A percentile compares a stretch with the other conserved stretches of the same genome.
Evolutionary conservation across 2,329 filamentous ascomycete genomes (phyloP).

Genomic region (Volutella citrinella): DNA sequence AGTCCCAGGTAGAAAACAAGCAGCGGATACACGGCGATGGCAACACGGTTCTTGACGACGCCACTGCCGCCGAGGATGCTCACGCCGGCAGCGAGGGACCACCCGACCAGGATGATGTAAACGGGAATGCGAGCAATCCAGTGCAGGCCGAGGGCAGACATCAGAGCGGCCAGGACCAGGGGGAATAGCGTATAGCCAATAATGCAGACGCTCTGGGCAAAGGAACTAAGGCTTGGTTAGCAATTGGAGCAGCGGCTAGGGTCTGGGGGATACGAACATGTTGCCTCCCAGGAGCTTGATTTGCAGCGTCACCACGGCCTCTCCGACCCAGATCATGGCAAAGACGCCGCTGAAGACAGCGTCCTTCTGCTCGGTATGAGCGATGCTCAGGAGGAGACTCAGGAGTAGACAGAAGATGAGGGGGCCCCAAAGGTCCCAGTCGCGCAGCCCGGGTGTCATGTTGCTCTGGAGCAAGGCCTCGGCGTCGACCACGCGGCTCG

Average conservation of each 20-base stretch:
- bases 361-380: conserved; percentile 76
- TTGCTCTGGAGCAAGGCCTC: conserved; percentile 60
- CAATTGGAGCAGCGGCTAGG: background rate
- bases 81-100: conserved; percentile 92
- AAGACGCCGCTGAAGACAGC: conserved; percentile 95
- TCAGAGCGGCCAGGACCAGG: conserved; percentile 84
- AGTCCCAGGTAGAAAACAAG: conserved; percentile 93
- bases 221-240: conserved; percentile 63
- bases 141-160: conserved; percentile 78
- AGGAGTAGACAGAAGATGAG: conserved; percentile 90
- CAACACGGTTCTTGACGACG: conserved; percentile 91
- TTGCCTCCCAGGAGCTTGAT: conserved; percentile 95
- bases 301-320: conserved; percentile 95
- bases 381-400: conserved; percentile 83
- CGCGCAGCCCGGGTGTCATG: conserved; percentile 86
- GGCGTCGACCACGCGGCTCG: conserved; percentile 61
- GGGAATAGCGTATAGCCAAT: conserved; percentile 99
- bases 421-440: conserved; percentile 99
- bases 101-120: conserved; percentile 82
- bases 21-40: conserved; percentile 89
- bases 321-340: conserved; percentile 93
- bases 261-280: conserved; percentile 65
- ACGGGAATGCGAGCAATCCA: conserved; percentile 84
- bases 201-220: conserved; percentile 95
- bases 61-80: conserved; percentile 95